phyloP scores from a whole-genome alignment of 129 eudicot genomes.

The Sambucus nigra region DNA sequence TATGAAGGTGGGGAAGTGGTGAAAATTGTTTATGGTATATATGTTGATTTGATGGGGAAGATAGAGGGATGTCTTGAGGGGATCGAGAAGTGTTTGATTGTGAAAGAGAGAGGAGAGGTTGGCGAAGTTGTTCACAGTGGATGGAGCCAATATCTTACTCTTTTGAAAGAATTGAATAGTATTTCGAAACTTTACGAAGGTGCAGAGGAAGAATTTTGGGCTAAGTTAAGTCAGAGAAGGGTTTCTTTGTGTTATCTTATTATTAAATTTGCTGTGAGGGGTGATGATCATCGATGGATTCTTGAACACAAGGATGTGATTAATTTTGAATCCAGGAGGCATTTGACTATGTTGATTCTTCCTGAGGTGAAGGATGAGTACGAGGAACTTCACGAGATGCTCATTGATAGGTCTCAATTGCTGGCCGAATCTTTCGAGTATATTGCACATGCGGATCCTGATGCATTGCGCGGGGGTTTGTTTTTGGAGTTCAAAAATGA shows the following conservation, averaged over 20 bases:
- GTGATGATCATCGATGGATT: conserved; percentile 56
- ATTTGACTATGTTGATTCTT: conserved; percentile 63
- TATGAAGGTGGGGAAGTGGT: conserved; percentile 19
- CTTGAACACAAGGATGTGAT: conserved; percentile 45
- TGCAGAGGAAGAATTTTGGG: conserved; percentile 44
- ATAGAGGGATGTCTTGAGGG: conserved; percentile 44
- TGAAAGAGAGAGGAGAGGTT: conserved; percentile 19
- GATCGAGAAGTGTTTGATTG: conserved; percentile 30
- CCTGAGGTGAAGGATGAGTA: conserved; percentile 63
- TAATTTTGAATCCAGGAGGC: conserved; percentile 64
- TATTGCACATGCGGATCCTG: conserved; percentile 42
- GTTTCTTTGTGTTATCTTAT: conserved; percentile 36
- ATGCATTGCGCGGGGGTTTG: conserved; percentile 48
- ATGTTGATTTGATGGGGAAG: conserved; percentile 28
- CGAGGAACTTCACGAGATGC: conserved; percentile 76
- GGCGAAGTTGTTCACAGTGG: conserved; percentile 16
- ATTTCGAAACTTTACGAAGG: conserved; percentile 40
- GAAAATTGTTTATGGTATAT: conserved; percentile 24
- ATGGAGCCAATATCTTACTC: conserved; percentile 48
- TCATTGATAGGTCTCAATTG: conserved; percentile 65
- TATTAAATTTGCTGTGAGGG: conserved; percentile 40
- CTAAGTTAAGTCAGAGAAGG: conserved; percentile 32
- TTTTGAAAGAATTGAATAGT: conserved; percentile 43
- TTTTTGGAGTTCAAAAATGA: conserved; percentile 78
- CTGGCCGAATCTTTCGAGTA: conserved; percentile 68